Evolutionary conservation across 2,329 filamentous ascomycete genomes (phyloP).

Genomic region (Fusarium sp.): DNA sequence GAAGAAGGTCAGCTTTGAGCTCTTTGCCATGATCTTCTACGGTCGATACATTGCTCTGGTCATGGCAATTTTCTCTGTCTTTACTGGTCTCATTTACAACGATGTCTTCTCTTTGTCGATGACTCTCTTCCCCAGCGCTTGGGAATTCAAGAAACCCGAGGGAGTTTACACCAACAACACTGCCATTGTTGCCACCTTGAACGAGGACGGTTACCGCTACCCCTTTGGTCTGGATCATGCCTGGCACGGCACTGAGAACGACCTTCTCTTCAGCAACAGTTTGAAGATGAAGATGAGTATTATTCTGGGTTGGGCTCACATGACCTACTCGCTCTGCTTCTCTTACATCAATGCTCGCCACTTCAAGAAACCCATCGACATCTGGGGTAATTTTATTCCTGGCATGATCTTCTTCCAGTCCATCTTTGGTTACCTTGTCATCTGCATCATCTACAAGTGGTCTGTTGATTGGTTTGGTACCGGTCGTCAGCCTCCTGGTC

Average conservation of each 20-base stretch:
- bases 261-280: slow-evolving; percentile 95
- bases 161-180: slow-evolving; percentile 71
- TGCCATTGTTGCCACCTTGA: slow-evolving; percentile 74
- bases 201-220: slow-evolving; percentile 80
- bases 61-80: slow-evolving; percentile 98
- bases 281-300: slow-evolving; percentile 99
- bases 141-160: slow-evolving; percentile 79
- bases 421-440: slow-evolving; percentile 95
- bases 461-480: slow-evolving; percentile 80
- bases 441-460: slow-evolving; percentile 98
- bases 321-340: slow-evolving; percentile 97
- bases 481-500: slow-evolving; percentile 78
- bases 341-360: slow-evolving; percentile 93
- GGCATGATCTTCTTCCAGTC: slow-evolving; percentile 99
- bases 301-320: slow-evolving; percentile 95
- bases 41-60: slow-evolving; percentile 98
- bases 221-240: slow-evolving; percentile 96
- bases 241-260: slow-evolving; percentile 97
- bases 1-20: slow-evolving; percentile 91
- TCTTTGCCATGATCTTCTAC: slow-evolving; percentile 99
- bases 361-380: slow-evolving; percentile 94
- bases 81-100: slow-evolving; percentile 97
- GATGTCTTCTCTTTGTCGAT: slow-evolving; percentile 96
- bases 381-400: slow-evolving; percentile 96
- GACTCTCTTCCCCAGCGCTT: slow-evolving; percentile 88